A percentile compares a stretch with the other conserved stretches of the same genome.
These are phyloP conservation scores for Colletotrichum cereale DNA, from an alignment of 2,329 filamentous ascomycete species.

Conservation along the genomic window DNA sequence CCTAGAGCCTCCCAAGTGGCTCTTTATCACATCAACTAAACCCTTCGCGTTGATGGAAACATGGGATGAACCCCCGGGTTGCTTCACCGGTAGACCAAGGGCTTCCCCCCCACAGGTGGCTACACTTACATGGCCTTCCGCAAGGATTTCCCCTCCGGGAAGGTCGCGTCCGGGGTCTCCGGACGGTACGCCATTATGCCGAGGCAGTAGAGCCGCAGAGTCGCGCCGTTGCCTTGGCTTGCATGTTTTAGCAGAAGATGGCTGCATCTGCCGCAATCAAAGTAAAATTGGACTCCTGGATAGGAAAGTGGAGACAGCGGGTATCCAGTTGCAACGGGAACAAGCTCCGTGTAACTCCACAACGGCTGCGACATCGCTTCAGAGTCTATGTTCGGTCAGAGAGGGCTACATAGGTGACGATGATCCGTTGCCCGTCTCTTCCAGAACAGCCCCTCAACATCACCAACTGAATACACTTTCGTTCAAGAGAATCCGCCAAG, in stretches of 20 bases:
- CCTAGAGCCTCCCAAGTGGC: neutral
- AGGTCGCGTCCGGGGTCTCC: neutral
- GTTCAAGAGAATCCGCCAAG: neutral
- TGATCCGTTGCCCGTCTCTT: neutral
- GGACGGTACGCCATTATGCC: neutral
- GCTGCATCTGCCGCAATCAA: neutral
- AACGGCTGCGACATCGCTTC: neutral
- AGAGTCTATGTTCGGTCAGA: too few relatives aligned
- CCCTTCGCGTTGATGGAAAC: neutral
- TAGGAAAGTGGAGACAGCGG: neutral
- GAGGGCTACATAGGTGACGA: constrained; percentile 38
- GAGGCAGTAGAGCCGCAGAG: neutral
- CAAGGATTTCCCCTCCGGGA: neutral
- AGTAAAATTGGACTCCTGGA: neutral
- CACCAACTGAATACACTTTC: constrained; percentile 1
- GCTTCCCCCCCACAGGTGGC: neutral
- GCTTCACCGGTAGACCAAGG: too few relatives aligned
- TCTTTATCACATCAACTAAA: neutral
- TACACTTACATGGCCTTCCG: neutral
- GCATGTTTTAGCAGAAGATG: neutral
- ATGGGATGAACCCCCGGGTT: neutral
- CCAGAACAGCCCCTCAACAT: neutral
- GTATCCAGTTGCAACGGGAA: neutral
- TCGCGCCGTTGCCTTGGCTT: neutral
- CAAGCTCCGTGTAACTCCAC: neutral